A percentile compares a stretch with the other conserved stretches of the same genome.
phyloP scores from a whole-genome alignment of 2,329 filamentous ascomycete species.

The Pyricularia sp. region DNA sequence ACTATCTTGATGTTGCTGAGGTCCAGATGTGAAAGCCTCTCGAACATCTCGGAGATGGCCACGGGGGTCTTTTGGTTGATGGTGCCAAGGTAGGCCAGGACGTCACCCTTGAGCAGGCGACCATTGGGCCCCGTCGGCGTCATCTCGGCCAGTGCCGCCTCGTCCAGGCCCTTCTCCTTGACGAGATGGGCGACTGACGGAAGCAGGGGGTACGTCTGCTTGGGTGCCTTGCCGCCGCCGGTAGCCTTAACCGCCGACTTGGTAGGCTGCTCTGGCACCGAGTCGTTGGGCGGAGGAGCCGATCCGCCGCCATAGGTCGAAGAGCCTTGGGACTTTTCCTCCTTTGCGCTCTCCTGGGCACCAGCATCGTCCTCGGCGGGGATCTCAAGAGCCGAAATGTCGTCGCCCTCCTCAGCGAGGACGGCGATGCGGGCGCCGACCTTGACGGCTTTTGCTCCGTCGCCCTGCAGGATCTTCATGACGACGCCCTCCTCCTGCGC shows the following conservation, averaged over 20 bases:
- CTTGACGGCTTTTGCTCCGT: conserved; percentile 63
- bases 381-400: conserved; percentile 60
- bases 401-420: conserved; percentile 69
- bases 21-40: conserved; percentile 71
- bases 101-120: conserved; percentile 85
- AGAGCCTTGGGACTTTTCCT: conserved; percentile 12
- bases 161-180: conserved; percentile 62
- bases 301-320: conserved; percentile 4
- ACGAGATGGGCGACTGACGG: conserved; percentile 78
- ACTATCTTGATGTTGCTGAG: conserved; percentile 89
- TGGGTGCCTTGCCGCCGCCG: conserved; percentile 36
- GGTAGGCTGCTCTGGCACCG: conserved; percentile 7
- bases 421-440: conserved; percentile 75
- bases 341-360: conserved; percentile 14
- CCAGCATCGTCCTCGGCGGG: conserved; percentile 49
- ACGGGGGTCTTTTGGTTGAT: conserved; percentile 62
- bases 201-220: conserved; percentile 59
- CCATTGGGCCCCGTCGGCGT: conserved; percentile 78
- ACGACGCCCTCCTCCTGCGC: conserved; percentile 80
- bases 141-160: conserved; percentile 67
- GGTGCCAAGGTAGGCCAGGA: conserved; percentile 75
- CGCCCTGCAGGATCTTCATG: conserved; percentile 64
- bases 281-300: conserved; percentile 5
- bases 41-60: conserved; percentile 56
- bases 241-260: conserved; percentile 14